These are phyloP conservation scores for Candida smagusa DNA, from an alignment of 1,139 yeast species.

Conservation along the genomic window DNA sequence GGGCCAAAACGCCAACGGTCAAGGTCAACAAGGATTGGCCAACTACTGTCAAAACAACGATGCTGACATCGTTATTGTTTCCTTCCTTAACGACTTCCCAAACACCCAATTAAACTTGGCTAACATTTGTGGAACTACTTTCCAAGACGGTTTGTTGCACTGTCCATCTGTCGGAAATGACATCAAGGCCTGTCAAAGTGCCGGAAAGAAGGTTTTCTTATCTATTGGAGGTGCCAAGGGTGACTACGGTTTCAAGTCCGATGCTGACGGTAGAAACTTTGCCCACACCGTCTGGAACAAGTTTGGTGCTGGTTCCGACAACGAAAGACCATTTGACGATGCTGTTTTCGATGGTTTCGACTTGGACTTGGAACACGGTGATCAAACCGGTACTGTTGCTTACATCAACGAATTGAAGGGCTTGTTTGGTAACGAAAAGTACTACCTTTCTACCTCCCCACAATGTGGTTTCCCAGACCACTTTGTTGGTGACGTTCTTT, in stretches of 20 bases:
- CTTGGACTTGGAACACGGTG: slow-evolving; percentile 15
- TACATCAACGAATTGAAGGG: slow-evolving; percentile 12
- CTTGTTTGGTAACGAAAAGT: slow-evolving; percentile 9
- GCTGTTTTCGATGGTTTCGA: slow-evolving; percentile 20
- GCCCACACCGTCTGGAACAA: slow-evolving; percentile 16
- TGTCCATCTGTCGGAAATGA: slow-evolving; percentile 14
- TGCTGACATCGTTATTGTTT: slow-evolving; percentile 14
- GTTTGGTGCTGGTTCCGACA: slow-evolving; percentile 14
- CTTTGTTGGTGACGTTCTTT: slow-evolving; percentile 13
- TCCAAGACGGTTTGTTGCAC: slow-evolving; percentile 14
- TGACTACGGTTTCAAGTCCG: slow-evolving; percentile 12
- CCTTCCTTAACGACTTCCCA: slow-evolving; percentile 16
- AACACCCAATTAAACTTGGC: slow-evolving; percentile 13
- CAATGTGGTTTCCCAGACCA: slow-evolving; percentile 18
- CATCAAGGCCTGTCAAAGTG: slow-evolving; percentile 15
- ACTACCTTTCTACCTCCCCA: slow-evolving; percentile 18
- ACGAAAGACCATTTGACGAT: slow-evolving; percentile 16
- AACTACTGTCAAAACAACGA: slow-evolving; percentile 12
- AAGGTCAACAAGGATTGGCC: slow-evolving; percentile 11
- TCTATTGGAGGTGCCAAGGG: slow-evolving; percentile 19
- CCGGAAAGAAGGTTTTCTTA: slow-evolving; percentile 16
- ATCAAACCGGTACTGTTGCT: slow-evolving; percentile 11
- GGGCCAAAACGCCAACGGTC: slow-evolving; percentile 19
- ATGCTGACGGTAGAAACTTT: slow-evolving; percentile 11
- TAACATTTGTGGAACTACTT: slow-evolving; percentile 13